phyloP scores from a whole-genome alignment of 2,329 filamentous ascomycete genomes.

The Phaeophleospora eucalypticola region DNA sequence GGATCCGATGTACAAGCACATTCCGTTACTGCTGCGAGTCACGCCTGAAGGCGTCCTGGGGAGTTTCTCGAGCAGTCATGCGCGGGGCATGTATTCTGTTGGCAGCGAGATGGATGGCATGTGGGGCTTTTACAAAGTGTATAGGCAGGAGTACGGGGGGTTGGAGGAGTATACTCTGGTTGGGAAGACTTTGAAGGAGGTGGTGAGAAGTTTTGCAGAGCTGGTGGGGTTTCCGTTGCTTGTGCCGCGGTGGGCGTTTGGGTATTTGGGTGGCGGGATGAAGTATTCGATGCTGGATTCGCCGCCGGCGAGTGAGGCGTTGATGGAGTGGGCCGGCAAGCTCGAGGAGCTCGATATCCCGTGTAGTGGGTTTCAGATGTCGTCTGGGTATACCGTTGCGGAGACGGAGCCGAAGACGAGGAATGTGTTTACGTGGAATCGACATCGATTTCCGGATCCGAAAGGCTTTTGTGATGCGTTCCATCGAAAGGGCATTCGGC shows the following conservation, averaged over 20 bases:
- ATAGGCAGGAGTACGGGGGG: slow-evolving; percentile 67
- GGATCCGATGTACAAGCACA: slow-evolving; percentile 72
- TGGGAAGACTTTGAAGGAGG: slow-evolving; percentile 61
- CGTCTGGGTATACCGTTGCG: slow-evolving; percentile 66
- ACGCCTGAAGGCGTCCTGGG: slow-evolving; percentile 61
- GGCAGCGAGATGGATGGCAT: slow-evolving; percentile 71
- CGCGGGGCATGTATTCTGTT: slow-evolving; percentile 60
- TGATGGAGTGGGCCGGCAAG: slow-evolving; percentile 59
- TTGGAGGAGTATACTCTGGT: slow-evolving; percentile 68
- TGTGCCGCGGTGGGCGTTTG: slow-evolving; percentile 68
- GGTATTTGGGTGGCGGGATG: slow-evolving; percentile 66
- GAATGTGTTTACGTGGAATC: slow-evolving; percentile 70
- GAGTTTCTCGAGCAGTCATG: slow-evolving; percentile 64
- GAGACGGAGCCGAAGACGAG: slow-evolving; percentile 64
- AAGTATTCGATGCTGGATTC: slow-evolving; percentile 57
- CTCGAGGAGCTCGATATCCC: slow-evolving; percentile 63
- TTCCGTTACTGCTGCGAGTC: slow-evolving; percentile 66
- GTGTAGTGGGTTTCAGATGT: slow-evolving; percentile 69
- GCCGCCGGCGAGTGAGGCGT: slow-evolving; percentile 51
- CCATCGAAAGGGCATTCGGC: slow-evolving; percentile 60
- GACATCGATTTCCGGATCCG: slow-evolving; percentile 65
- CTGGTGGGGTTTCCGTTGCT: slow-evolving; percentile 65
- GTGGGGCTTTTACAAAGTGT: slow-evolving; percentile 72
- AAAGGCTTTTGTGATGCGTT: slow-evolving; percentile 59
- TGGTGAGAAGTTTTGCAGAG: slow-evolving; percentile 63